Percentiles rank a stretch among this genome's conserved stretches.
Evolutionary conservation across 1,284 basidiomycete genomes (phyloP).

Genomic region (Rhodotorula sp.): DNA sequence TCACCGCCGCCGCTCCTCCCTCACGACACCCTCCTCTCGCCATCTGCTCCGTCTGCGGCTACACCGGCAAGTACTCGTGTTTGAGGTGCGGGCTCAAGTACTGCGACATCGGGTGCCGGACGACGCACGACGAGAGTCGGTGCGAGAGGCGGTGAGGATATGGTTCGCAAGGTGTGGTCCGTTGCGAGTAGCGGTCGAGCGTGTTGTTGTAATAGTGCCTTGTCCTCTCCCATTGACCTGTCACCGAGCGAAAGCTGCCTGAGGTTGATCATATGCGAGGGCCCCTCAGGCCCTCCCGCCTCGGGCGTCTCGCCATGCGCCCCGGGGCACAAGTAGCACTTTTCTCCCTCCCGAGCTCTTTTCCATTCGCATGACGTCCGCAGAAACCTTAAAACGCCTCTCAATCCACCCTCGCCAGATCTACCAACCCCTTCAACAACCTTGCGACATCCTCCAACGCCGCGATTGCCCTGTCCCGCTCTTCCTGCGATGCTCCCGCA

Average conservation of each 20-base stretch:
- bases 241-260: no score
- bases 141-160: slow-evolving; percentile 53
- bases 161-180: background rate
- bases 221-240: background rate
- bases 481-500: slow-evolving; percentile 14
- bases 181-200: no score
- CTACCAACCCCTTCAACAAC: slow-evolving; percentile 27
- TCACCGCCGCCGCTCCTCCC: slow-evolving; percentile 58
- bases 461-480: slow-evolving; percentile 8
- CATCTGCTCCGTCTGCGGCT: slow-evolving; percentile 66
- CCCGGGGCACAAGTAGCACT: no score
- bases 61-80: slow-evolving; percentile 65
- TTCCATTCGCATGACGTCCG: no score
- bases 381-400: no score
- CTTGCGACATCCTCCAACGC: slow-evolving; percentile 13
- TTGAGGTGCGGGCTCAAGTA: slow-evolving; percentile 60
- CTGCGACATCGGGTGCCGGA: slow-evolving; percentile 60
- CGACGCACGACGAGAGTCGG: slow-evolving; percentile 61
- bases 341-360: no score
- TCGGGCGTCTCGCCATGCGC: no score
- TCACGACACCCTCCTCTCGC: slow-evolving; percentile 57
- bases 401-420: slow-evolving; percentile 31
- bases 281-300: no score
- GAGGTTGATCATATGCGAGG: no score
- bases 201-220: background rate